These are phyloP conservation scores for Barnettozyma wickerhamii DNA, from an alignment of 805 yeast genomes.

Conservation along the genomic window DNA sequence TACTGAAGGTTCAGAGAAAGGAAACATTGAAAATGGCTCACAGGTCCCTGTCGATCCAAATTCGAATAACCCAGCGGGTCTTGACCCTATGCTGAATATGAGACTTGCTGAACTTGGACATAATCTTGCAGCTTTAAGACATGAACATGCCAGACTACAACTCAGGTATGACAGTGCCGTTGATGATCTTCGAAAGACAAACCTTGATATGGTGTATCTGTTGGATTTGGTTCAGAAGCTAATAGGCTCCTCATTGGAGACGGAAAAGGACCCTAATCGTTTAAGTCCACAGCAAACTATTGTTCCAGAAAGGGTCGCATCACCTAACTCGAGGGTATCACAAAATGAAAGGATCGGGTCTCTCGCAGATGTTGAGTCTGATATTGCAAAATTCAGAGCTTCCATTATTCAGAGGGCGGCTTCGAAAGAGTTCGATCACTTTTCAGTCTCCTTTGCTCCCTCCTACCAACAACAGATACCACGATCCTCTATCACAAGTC, in stretches of 20 bases:
- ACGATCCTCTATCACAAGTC: conserved; percentile 9
- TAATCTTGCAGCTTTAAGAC: conserved; percentile 33
- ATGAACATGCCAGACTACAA: conserved; percentile 39
- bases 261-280: conserved; percentile 3
- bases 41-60: conserved; percentile 3
- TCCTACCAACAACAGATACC: conserved; percentile 21
- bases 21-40: conserved; percentile 13
- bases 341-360: conserved; percentile 7
- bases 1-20: conserved; percentile 20
- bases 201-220: conserved; percentile 48
- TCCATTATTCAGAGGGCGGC: conserved; percentile 26
- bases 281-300: background rate
- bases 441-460: conserved; percentile 21
- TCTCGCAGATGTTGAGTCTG: conserved; percentile 19
- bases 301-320: conserved; percentile 14
- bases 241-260: conserved; percentile 13
- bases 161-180: conserved; percentile 43
- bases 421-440: conserved; percentile 22
- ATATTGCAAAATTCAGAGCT: conserved; percentile 23
- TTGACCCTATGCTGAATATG: conserved; percentile 23
- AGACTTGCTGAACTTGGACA: conserved; percentile 36
- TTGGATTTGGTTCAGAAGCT: conserved; percentile 41
- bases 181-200: conserved; percentile 45
- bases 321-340: conserved; percentile 19
- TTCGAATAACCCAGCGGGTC: conserved; percentile 2